Conservation (phyloP, 805 yeast genomes). For the Debaryomyces hansenii region DNA sequence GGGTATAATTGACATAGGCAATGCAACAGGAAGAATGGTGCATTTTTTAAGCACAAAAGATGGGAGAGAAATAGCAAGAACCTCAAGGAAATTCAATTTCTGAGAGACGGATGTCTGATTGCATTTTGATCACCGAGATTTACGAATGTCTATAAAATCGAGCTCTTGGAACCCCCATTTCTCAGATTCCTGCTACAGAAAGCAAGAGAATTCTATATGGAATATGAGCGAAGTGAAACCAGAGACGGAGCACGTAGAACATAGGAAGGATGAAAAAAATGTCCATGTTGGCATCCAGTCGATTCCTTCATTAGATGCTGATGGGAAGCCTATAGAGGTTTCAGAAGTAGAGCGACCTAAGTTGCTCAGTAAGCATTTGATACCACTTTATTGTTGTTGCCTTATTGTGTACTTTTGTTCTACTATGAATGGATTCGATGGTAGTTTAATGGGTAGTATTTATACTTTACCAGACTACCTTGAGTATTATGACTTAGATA, state of each 20-base stretch:
- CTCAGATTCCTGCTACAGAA: too few species aligned
- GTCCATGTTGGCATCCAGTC: neutral
- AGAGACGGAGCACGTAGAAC: neutral
- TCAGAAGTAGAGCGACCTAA: constrained; percentile 6
- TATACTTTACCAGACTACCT: constrained; percentile 15
- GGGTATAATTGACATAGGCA: too few species aligned
- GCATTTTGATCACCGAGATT: too few species aligned
- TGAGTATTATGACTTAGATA: constrained; percentile 12
- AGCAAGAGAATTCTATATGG: too few species aligned
- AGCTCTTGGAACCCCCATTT: too few species aligned
- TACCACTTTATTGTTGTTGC: constrained; percentile 11
- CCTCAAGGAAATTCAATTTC: too few species aligned
- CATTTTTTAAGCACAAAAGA: too few species aligned
- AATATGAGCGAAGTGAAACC: neutral
- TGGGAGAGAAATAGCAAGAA: too few species aligned
- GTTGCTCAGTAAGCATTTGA: constrained; percentile 5
- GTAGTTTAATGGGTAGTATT: constrained; percentile 35
- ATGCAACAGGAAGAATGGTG: too few species aligned
- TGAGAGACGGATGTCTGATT: too few species aligned
- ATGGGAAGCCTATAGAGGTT: constrained; percentile 4
- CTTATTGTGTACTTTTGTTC: constrained; percentile 29
- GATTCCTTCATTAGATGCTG: neutral
- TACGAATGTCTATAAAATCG: too few species aligned
- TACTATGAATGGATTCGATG: constrained; percentile 47
- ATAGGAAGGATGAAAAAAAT: neutral